A percentile compares a stretch with the other conserved stretches of the same genome.
Evolutionary conservation across 768 basidiomycete genomes (phyloP).

Genomic region (Mycena leptocephala): DNA sequence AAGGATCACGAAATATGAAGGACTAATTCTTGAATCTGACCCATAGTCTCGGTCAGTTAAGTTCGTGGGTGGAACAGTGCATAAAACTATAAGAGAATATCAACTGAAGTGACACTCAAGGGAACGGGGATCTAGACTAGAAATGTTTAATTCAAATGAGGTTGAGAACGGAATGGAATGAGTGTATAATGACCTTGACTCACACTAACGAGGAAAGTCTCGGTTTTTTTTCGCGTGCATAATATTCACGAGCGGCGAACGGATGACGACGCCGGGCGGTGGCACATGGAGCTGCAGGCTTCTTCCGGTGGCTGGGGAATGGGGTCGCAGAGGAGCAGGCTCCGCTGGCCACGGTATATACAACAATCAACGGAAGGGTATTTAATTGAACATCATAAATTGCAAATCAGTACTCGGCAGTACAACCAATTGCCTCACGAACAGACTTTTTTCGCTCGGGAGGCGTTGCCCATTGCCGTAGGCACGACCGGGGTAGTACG

Average conservation of each 20-base stretch:
- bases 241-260: too few relatives aligned
- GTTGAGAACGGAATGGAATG: too few relatives aligned
- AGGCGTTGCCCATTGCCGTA: constrained; percentile 13
- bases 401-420: constrained; percentile 6
- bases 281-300: neutral
- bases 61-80: too few relatives aligned
- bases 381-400: constrained; percentile 8
- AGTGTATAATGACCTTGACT: too few relatives aligned
- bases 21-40: too few relatives aligned
- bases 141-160: too few relatives aligned
- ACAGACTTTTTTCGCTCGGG: constrained; percentile 6
- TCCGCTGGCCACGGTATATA: neutral
- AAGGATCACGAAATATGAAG: neutral
- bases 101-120: too few relatives aligned
- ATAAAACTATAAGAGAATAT: too few relatives aligned
- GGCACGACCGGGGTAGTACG: constrained; percentile 10
- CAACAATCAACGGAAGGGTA: neutral
- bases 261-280: neutral
- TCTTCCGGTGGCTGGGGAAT: neutral
- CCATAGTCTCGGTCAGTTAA: too few relatives aligned
- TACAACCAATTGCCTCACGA: constrained; percentile 14
- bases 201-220: too few relatives aligned
- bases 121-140: too few relatives aligned
- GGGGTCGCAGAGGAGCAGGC: neutral
- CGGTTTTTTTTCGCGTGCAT: too few relatives aligned